Base-by-base conservation (phyloP, 176 grass and related monocot genomes). In the Poa pratensis region DNA sequence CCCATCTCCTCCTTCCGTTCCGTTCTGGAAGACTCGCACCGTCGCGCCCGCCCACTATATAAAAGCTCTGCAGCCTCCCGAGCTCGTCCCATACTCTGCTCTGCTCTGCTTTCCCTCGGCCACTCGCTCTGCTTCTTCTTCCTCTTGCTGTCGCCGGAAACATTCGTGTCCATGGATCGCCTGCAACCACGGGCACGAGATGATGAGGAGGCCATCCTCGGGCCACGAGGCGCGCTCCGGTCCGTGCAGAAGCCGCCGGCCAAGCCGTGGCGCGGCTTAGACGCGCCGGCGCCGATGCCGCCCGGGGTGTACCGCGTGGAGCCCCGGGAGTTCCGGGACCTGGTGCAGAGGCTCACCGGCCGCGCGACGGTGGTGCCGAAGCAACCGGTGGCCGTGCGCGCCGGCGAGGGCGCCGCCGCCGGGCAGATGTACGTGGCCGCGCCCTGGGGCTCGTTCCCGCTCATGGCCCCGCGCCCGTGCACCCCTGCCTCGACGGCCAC, bases 251-350 rank as follows among this genome's bases (percentile, higher is more conserved):
- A 90, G 88, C 83, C 88, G 64, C 79, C 83, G 18, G 9, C 73
- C 53, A 90, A 84, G 80, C 85, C 80, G 3, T 80, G 75, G 49
- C 80, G 83, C 61, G 71, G 0, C 5, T 8, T 51, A 16, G 30
- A 3, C 26, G 62, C 5, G 27, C 14, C 62, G 14, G 53, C 45
- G 4, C 89, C 81, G 1, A 32, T 53, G 19, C 77, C 90, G 16
- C 78, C 82, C 71, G 88, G 85, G 86, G 90, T 91, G 65, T 91
- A 91, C 90, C 78, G 82, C 83, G 82, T 91, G 24, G 90, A 91
- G 78, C 86, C 86, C 4, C 37, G 78, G 26, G 90, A 82, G 71
- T 91, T 91, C 82, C 27, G 82, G 35, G 82, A 88, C 12, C 86
- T 91, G 19, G 90, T 88, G 73, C 90, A 91, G 90, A 77, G 63